Base-by-base conservation (phyloP, 2,329 filamentous ascomycete species). In the Diaporthe ilicicola region DNA sequence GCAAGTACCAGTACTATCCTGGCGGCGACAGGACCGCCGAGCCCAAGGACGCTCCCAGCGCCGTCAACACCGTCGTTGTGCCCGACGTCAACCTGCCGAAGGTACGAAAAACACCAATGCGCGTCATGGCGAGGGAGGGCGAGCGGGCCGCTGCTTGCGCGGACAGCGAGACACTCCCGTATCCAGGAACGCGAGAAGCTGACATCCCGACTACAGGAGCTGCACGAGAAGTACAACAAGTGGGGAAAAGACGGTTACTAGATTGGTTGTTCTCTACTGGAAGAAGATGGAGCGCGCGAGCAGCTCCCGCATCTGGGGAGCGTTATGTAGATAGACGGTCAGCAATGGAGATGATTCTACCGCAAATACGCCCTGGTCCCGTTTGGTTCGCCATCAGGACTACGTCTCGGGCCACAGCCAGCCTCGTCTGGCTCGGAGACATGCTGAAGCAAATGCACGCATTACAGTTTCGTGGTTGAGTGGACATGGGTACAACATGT, bases 141-240 rank as follows among this genome's bases (percentile, higher is more conserved):
- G 22, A 27, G 22, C 29, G 12, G 29, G 42, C 27, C 19, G 6
- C 29, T 27, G 15, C 12, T 7, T 2, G 8, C 51, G 32, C 27
- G 42, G 8, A n/a, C 54, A 51, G n/a, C 8, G n/a, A 24, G 32
- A 9, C 4, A n/a, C 13, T 2, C 24, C 54, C 27, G n/a, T 12
- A 22, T 22, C 4, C 10, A 19, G 39, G 27, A 24, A 53, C 55
- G 67, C 73, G 54, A 39, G 54, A 53, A 46, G 72, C 72, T 77
- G 17, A 74, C 70, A 44, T 12, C 2, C 27, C n/a, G 29, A 34
- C 42, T 61, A 70, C 78, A 97, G 94, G 89, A 92, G 79, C 90
- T 98, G 75, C 96, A 99, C 86, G 96, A 99, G 78, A 93, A 92
- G 86, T 98, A 92, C 91, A 99, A 99, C 93, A 99, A 99, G 89